A percentile compares a stretch with the other conserved stretches of the same genome.
These are phyloP conservation scores for Begonia loranthoides DNA, from an alignment of 306 rosid species.

Conservation along the genomic window DNA sequence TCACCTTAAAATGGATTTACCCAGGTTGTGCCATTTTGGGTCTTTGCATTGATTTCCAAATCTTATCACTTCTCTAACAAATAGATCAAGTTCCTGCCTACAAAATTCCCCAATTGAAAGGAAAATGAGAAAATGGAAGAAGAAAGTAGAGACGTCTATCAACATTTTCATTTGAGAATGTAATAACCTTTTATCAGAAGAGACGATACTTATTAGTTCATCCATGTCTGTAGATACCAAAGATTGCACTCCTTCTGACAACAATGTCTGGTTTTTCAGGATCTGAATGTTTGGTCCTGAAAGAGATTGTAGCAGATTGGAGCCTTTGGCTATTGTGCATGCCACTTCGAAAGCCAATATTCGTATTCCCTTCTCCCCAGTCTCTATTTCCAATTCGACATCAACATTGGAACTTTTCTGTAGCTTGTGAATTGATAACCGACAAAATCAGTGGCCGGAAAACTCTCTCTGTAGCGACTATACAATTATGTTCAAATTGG, in stretches of 20 bases:
- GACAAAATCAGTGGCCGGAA: neutral
- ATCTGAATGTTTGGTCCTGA: constrained; percentile 59
- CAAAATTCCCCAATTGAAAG: constrained; percentile 1
- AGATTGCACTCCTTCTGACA: constrained; percentile 52
- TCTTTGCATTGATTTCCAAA: constrained; percentile 87
- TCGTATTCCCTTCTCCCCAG: constrained; percentile 48
- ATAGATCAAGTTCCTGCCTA: constrained; percentile 68
- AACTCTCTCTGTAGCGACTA: no score
- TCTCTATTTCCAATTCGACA: constrained; percentile 28
- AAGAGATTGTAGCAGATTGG: constrained; percentile 54
- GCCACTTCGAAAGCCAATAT: constrained; percentile 96
- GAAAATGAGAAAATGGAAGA: constrained; percentile 6
- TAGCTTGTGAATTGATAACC: constrained; percentile 39
- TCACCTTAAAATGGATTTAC: constrained; percentile 56
- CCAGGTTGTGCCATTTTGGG: constrained; percentile 82
- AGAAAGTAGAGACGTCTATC: no score
- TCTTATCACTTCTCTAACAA: constrained; percentile 66
- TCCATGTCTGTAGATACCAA: constrained; percentile 61
- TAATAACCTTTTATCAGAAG: constrained; percentile 70
- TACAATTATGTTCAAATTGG: no score
- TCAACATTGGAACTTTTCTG: constrained; percentile 18
- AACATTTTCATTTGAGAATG: no score
- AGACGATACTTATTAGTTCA: constrained; percentile 57
- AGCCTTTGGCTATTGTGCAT: constrained; percentile 66
- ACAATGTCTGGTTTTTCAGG: constrained; percentile 49